phyloP scores from a whole-genome alignment of 2,329 filamentous ascomycete genomes.

The Scopulariopsis brevicaulis region DNA sequence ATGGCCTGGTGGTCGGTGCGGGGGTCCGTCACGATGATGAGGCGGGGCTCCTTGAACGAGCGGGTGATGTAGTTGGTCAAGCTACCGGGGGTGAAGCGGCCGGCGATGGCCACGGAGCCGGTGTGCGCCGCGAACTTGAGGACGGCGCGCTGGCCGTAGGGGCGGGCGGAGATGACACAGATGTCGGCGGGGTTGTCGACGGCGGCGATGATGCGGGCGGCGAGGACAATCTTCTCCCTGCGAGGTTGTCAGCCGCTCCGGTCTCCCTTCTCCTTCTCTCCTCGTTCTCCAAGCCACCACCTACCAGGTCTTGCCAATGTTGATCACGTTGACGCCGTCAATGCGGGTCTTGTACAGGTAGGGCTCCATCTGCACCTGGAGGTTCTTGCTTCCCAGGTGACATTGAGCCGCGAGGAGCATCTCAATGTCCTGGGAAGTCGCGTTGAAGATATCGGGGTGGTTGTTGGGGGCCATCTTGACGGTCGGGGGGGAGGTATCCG shows the following conservation, averaged over 20 bases:
- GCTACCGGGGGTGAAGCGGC: conserved; percentile 99
- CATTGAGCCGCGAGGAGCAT: conserved; percentile 94
- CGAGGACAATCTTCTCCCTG: conserved; percentile 99
- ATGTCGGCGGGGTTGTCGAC: conserved; percentile 99
- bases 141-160: conserved; percentile 98
- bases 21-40: conserved; percentile 98
- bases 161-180: conserved; percentile 98
- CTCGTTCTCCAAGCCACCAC: conserved; percentile 17
- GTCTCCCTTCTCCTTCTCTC: neutral
- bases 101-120: conserved; percentile 93
- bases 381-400: conserved; percentile 97
- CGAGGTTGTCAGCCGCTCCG: conserved; percentile 11
- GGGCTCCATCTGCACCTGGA: conserved; percentile 98
- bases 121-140: conserved; percentile 99
- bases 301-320: conserved; percentile 99
- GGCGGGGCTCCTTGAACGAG: conserved; percentile 99
- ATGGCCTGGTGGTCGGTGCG: conserved; percentile 99
- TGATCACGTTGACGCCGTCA: conserved; percentile 97
- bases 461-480: conserved; percentile 89
- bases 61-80: conserved; percentile 99
- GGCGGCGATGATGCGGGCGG: conserved; percentile 95
- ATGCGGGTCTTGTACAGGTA: conserved; percentile 99
- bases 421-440: conserved; percentile 97
- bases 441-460: conserved; percentile 91
- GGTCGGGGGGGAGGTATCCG: neutral